phyloP scores from a whole-genome alignment of 108 stramenopile species.

The Conticribra guillardii region DNA sequence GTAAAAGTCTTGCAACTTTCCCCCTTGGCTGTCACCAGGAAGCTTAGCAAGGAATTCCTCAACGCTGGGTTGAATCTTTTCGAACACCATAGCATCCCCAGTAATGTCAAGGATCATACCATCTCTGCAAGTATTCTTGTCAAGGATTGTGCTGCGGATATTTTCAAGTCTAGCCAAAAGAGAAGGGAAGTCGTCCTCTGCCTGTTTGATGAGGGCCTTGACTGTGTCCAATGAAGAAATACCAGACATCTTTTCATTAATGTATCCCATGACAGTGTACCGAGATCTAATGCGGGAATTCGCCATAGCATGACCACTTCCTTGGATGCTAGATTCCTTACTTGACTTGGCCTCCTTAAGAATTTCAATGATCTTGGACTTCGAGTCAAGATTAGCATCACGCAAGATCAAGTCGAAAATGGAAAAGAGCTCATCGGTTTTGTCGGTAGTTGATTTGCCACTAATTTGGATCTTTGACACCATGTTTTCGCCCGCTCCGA shows the following conservation, averaged over 20 bases:
- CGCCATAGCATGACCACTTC: constrained; percentile 86
- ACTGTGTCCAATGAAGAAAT: constrained; percentile 82
- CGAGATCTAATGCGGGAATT: constrained; percentile 80
- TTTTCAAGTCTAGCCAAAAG: constrained; percentile 84
- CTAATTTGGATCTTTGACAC: constrained; percentile 76
- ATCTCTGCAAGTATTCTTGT: constrained; percentile 65
- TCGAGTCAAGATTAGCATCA: constrained; percentile 86
- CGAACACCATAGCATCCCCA: constrained; percentile 77
- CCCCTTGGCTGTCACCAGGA: constrained; percentile 69
- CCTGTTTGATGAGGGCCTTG: constrained; percentile 81
- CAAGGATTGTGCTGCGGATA: constrained; percentile 82
- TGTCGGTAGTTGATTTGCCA: constrained; percentile 91
- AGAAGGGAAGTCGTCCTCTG: constrained; percentile 94
- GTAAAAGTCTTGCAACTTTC: constrained; percentile 77
- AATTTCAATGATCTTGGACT: constrained; percentile 92
- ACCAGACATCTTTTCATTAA: constrained; percentile 92
- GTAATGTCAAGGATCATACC: constrained; percentile 95
- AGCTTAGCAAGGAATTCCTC: constrained; percentile 73
- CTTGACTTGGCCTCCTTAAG: constrained; percentile 84
- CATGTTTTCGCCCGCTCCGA: constrained; percentile 71
- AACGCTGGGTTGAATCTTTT: constrained; percentile 69
- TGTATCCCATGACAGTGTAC: constrained; percentile 87
- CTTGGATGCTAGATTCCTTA: constrained; percentile 73
- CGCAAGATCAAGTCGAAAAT: constrained; percentile 88
- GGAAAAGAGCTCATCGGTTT: constrained; percentile 83